Evolutionary conservation across 495 filamentous ascomycete genomes (phyloP).

Genomic region (Xylaria sp.): DNA sequence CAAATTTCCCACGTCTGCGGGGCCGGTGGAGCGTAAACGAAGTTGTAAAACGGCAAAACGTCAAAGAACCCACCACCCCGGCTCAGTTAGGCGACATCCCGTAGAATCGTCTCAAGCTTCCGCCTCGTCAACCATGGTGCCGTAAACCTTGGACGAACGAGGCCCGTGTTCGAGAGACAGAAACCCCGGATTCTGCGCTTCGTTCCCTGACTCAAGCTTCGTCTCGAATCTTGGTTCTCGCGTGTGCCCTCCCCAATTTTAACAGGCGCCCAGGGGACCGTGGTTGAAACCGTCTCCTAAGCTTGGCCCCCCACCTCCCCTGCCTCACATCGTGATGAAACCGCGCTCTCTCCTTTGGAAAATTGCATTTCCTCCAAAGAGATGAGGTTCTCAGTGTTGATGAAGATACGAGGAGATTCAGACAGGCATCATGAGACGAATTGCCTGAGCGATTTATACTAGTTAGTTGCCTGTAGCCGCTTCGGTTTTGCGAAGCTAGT

Average conservation of each 20-base stretch:
- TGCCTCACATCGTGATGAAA: slow-evolving; percentile 17
- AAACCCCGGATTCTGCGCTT: background rate
- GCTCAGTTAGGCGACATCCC: background rate
- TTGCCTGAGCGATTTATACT: background rate
- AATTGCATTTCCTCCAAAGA: slow-evolving; percentile 15
- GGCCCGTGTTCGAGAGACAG: background rate
- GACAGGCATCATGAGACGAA: slow-evolving; percentile 9
- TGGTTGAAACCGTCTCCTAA: slow-evolving; percentile 12
- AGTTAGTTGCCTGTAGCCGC: background rate
- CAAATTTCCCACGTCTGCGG: background rate
- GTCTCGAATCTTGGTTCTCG: slow-evolving; percentile 11
- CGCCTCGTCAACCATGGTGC: background rate
- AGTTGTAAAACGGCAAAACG: background rate
- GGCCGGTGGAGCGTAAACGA: background rate
- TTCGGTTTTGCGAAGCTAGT: background rate
- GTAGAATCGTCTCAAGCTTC: background rate
- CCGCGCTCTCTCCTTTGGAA: background rate
- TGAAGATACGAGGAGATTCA: background rate
- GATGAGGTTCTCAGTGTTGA: background rate
- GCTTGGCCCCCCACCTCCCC: slow-evolving; percentile 10
- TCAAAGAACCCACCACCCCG: background rate
- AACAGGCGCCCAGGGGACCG: background rate
- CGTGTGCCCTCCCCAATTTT: slow-evolving; percentile 6
- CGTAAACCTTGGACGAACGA: background rate
- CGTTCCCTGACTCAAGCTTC: background rate